A percentile compares a stretch with the other conserved stretches of the same genome.
phyloP scores from a whole-genome alignment of 192 early-diverging fungal genomes.

The Jimgerdemannia lactiflua region DNA sequence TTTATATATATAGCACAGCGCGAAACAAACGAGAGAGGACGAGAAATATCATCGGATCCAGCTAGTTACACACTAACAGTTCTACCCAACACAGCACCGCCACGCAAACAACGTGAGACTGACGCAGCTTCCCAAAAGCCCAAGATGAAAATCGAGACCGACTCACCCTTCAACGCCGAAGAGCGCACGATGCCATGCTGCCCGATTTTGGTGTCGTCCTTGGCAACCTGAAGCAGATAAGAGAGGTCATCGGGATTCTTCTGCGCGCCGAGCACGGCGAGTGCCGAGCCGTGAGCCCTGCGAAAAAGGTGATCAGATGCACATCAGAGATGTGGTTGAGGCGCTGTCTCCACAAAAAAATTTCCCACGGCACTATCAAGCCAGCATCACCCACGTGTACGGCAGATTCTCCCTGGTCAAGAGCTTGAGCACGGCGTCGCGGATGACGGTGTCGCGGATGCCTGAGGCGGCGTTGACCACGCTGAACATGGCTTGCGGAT shows the following conservation, averaged over 20 bases:
- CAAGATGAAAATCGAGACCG: neutral
- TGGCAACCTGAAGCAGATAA: slow-evolving; percentile 32
- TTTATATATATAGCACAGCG: neutral
- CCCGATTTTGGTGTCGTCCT: slow-evolving; percentile 32
- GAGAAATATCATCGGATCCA: too few species aligned
- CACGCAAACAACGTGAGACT: too few species aligned
- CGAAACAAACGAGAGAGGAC: too few species aligned
- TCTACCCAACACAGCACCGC: too few species aligned
- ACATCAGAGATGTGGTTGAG: neutral
- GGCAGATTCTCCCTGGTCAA: slow-evolving; percentile 20
- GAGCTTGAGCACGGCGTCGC: slow-evolving; percentile 27
- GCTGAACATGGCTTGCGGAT: slow-evolving; percentile 26
- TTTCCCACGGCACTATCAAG: too few species aligned
- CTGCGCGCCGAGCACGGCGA: slow-evolving; percentile 37
- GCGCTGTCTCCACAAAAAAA: too few species aligned
- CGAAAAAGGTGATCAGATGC: neutral
- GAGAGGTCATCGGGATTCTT: slow-evolving; percentile 38
- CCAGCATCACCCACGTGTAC: neutral
- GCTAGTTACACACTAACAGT: too few species aligned
- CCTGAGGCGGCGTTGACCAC: slow-evolving; percentile 6
- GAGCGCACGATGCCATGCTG: slow-evolving; percentile 29
- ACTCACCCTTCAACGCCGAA: slow-evolving; percentile 37
- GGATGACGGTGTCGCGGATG: slow-evolving; percentile 7
- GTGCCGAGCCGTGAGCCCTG: slow-evolving; percentile 23
- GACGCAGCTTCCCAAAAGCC: neutral